Base-by-base conservation (phyloP, 345 rosid species). In the Salix arbutifolia region DNA sequence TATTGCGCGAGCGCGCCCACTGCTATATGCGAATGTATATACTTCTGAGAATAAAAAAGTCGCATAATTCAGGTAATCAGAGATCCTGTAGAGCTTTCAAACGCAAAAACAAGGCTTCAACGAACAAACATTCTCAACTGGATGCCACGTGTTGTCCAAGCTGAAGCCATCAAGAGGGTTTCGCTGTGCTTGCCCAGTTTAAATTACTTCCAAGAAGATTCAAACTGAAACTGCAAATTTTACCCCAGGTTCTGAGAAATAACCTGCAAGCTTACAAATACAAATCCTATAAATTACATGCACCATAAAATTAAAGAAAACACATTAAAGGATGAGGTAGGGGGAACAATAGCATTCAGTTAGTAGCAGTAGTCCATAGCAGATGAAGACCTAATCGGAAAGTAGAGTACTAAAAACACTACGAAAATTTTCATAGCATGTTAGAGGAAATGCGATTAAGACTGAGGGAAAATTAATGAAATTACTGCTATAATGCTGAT, bases 191-290 rank as follows among this genome's bases (percentile, higher is more conserved):
- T 65, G 38, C 68, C 38, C 1, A 10, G 31, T 12, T 30, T 17
- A 19, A 30, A 30, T 30, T 31, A 62, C 19, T 16, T 21, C 18
- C 0, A 65, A 65, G 37, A 19, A 52, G 10, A 18, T 26, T 23
- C 58, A 16, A 31, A 72, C 5, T 12, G 1, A 46, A 46, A 46
- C 50, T 46, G 50, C 17, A 46, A 46, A 13, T 46, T 13, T 46
- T 65, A 65, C 19, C 40, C 33, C 33, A 30, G 69, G 30, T 71
- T 75, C 69, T 71, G 66, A 26, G 79, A 75, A n/a, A 71, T 58
- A 71, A 76, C 79, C 79, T 80, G 72, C 83, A 80, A 52, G 11
- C 64, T 70, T 30, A 62, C n/a, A 46, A 40, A 40, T n/a, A 12
- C 67, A 64, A 70, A 66, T 79, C 38, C 48, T 44, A 31, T 38